Evolutionary conservation across 2,329 filamentous ascomycete species (phyloP), one percentile per base, ranked within the genome.

Genomic region (Paraphaeosphaeria sporulosa): DNA sequence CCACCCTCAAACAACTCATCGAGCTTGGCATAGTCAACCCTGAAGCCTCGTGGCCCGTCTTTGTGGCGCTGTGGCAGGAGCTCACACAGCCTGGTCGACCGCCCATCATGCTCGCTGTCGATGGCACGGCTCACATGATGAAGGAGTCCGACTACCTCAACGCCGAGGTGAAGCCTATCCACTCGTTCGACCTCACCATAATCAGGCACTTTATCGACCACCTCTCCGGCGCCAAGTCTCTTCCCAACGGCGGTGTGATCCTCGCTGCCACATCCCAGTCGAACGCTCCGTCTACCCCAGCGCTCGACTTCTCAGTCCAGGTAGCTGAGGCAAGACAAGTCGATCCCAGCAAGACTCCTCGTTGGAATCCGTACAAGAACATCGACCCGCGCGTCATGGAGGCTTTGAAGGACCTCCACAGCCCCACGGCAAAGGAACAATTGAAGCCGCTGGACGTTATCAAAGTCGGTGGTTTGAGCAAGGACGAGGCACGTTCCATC

Each of bases 81-180:
- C 87, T 98, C 51, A 86, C 83, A 3, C 79, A 81, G 15, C 83
- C 83, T 1, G 70, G 83, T 4, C 80, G 88, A 17, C 85, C 87
- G 19, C 87, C 66, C 1, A 83, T 97, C 60, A 82, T 98, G 52
- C 84, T 97, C 67, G 82, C 89, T 46, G 81, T 96, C 53, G 95
- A 99, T 74, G 90, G 90, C 55, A 83, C 98, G 38, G 84, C 87
- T 57, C 91, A 95, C 81, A 87, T 93, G 78, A 96, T 96, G 91
- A 85, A 85, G 67, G 74, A 88, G 40, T 92, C 89, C 64, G 87
- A 86, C 47, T 99, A 98, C 82, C 87, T 90, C 65, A 86, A 86
- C 64, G 82, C 90, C 1, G 83, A 90, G 25, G 90, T 87, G 70
- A 86, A 92, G 63, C 84, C 83, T 15, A 90, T 99, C 64, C 95